These are phyloP conservation scores for Bimuria novae-zelandiae DNA, from an alignment of 2,329 filamentous ascomycete species.

Conservation along the genomic window DNA sequence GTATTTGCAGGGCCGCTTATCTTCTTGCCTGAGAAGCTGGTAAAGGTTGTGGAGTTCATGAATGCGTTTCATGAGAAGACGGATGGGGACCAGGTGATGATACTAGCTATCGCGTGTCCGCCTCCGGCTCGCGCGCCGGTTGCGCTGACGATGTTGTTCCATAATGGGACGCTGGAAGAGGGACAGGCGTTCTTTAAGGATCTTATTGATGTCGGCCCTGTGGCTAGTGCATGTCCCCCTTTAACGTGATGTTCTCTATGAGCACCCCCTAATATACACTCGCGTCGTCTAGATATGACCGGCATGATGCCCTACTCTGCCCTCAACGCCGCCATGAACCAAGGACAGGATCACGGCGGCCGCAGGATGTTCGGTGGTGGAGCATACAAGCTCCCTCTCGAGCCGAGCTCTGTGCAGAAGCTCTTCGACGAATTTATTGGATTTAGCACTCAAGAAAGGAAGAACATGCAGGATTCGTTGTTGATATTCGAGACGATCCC, in stretches of 20 bases:
- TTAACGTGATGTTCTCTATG: too few relatives aligned
- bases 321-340: slow-evolving; percentile 42
- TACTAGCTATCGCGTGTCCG: slow-evolving; percentile 34
- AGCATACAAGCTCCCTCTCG: slow-evolving; percentile 41
- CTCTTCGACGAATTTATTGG: slow-evolving; percentile 32
- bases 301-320: slow-evolving; percentile 37
- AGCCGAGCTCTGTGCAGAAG: slow-evolving; percentile 24
- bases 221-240: too few relatives aligned
- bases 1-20: slow-evolving; percentile 45
- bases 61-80: slow-evolving; percentile 36
- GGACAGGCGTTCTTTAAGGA: slow-evolving; percentile 31
- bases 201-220: slow-evolving; percentile 33
- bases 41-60: slow-evolving; percentile 31
- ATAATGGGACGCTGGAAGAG: slow-evolving; percentile 41
- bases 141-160: slow-evolving; percentile 36
- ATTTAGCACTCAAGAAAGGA: slow-evolving; percentile 29
- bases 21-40: slow-evolving; percentile 37
- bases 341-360: slow-evolving; percentile 37
- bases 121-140: slow-evolving; percentile 37
- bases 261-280: too few relatives aligned
- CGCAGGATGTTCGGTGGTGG: slow-evolving; percentile 46
- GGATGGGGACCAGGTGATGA: slow-evolving; percentile 35
- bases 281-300: slow-evolving; percentile 28
- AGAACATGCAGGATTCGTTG: slow-evolving; percentile 31
- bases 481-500: slow-evolving; percentile 37